Conservation (phyloP, 1,284 basidiomycete genomes). For the Ceratobasidium sp. region DNA sequence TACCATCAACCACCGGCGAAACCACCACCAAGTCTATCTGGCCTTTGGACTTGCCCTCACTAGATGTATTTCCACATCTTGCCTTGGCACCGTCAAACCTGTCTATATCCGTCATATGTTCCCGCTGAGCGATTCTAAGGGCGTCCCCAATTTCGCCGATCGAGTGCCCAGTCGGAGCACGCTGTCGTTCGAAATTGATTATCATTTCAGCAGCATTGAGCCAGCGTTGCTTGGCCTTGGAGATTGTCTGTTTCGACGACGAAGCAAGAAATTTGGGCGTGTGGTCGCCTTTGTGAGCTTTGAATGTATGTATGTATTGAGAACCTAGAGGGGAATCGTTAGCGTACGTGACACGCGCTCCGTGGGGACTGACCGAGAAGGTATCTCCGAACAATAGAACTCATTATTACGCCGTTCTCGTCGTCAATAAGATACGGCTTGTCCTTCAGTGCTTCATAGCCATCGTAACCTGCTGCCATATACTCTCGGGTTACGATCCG, state of each 20-base stretch:
- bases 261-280: conserved; percentile 3
- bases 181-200: conserved; percentile 30
- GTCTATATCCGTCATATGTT: conserved; percentile 82
- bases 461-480: conserved; percentile 61
- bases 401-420: conserved; percentile 84
- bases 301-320: conserved; percentile 68
- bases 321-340: conserved; percentile 55
- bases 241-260: conserved; percentile 9
- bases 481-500: conserved; percentile 42
- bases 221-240: conserved; percentile 34
- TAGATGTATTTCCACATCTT: conserved; percentile 44
- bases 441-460: conserved; percentile 73
- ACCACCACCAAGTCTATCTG: conserved; percentile 66
- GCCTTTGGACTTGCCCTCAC: conserved; percentile 44
- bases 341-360: not conserved
- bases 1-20: conserved; percentile 72
- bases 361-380: conserved; percentile 68
- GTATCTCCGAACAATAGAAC: conserved; percentile 82
- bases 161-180: conserved; percentile 29
- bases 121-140: conserved; percentile 63
- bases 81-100: conserved; percentile 66
- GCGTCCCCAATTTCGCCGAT: conserved; percentile 53
- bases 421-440: conserved; percentile 79
- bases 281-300: conserved; percentile 1
- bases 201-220: conserved; percentile 31